Evolutionary conservation across 306 rosid species (phyloP).

Genomic region (Fagus sylvatica): DNA sequence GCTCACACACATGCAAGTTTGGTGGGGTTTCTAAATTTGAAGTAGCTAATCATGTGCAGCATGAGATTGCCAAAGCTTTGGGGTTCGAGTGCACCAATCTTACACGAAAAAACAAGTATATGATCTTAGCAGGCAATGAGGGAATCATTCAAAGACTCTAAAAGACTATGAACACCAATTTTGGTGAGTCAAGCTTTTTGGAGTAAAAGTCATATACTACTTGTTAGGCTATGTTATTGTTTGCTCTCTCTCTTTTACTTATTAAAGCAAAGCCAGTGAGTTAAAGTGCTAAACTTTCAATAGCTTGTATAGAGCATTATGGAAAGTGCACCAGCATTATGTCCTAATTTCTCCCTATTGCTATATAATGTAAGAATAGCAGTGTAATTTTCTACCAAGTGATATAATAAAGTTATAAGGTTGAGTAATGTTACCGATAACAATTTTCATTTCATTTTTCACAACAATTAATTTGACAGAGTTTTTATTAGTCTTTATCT

Average conservation of each 20-base stretch:
- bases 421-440: no score
- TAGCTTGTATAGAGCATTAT: not conserved
- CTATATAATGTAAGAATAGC: no score
- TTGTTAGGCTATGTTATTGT: no score
- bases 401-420: no score
- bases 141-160: conserved; percentile 26
- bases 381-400: no score
- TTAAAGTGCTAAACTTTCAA: not conserved
- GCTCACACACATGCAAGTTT: conserved; percentile 30
- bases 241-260: no score
- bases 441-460: no score
- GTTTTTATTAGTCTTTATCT: no score
- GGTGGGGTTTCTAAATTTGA: conserved; percentile 55
- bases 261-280: not conserved
- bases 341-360: no score
- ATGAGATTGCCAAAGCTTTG: conserved; percentile 48
- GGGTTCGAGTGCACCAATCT: conserved; percentile 60
- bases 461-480: no score
- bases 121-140: conserved; percentile 59
- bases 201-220: no score
- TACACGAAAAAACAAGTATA: conserved; percentile 65
- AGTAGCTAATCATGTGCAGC: conserved; percentile 69
- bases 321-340: not conserved
- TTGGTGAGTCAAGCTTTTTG: not conserved
- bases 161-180: not conserved